A percentile compares a stretch with the other conserved stretches of the same genome.
Evolutionary conservation across 2,329 filamentous ascomycete genomes (phyloP).

Genomic region (Diatrype stigma): DNA sequence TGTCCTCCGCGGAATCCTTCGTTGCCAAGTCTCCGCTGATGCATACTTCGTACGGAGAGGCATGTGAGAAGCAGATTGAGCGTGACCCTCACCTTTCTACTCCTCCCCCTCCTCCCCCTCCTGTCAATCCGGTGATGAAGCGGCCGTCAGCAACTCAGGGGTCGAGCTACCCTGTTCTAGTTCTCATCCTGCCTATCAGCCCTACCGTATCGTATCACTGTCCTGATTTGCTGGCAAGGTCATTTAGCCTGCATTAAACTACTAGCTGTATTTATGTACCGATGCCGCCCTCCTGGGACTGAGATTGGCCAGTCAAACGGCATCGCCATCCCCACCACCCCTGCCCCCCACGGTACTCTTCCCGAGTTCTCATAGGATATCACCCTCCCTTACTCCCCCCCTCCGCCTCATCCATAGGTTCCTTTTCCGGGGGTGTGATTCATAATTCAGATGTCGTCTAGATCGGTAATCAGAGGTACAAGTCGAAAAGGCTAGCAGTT

Average conservation of each 20-base stretch:
- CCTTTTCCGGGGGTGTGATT: neutral
- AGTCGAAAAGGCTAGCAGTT: neutral
- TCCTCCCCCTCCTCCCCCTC: neutral
- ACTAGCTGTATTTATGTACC: neutral
- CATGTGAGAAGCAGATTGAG: no score
- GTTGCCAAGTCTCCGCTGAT: neutral
- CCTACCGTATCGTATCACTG: neutral
- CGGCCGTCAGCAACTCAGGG: neutral
- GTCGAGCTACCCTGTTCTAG: neutral
- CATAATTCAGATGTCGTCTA: neutral
- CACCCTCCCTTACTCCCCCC: neutral
- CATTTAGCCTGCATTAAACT: neutral
- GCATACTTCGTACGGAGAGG: no score
- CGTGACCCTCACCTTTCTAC: neutral
- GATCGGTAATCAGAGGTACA: neutral
- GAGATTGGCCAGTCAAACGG: neutral
- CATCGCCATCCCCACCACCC: neutral
- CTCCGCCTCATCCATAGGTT: neutral
- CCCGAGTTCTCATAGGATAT: neutral
- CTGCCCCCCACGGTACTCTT: neutral
- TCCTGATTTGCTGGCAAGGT: neutral
- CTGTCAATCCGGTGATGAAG: neutral
- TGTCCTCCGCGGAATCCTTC: neutral
- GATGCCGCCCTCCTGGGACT: neutral
- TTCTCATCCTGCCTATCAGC: neutral